These are phyloP conservation scores for Paraphaeosphaeria minitans DNA, from an alignment of 2,329 filamentous ascomycete species.

Conservation along the genomic window DNA sequence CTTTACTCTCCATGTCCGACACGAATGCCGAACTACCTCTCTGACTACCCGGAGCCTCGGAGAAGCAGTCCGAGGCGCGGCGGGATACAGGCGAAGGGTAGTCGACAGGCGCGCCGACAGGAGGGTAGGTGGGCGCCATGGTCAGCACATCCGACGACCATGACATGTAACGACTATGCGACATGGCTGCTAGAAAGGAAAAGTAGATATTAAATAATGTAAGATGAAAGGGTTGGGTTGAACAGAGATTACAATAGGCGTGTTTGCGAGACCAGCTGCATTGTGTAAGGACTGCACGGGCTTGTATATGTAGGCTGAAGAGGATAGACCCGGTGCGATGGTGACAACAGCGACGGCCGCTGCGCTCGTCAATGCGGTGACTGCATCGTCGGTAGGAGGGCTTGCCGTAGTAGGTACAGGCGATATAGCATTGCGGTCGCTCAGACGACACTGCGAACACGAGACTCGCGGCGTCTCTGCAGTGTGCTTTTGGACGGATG, in stretches of 20 bases:
- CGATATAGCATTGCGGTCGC: slow-evolving; percentile 32
- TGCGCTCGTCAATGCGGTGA: slow-evolving; percentile 30
- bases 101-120: slow-evolving; percentile 38
- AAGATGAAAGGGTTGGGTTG: slow-evolving; percentile 11
- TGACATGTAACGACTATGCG: slow-evolving; percentile 42
- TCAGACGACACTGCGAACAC: slow-evolving; percentile 26
- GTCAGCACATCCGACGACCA: slow-evolving; percentile 43
- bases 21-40: slow-evolving; percentile 44
- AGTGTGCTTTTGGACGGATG: slow-evolving; percentile 25
- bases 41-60: slow-evolving; percentile 36
- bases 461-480: slow-evolving; percentile 42
- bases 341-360: slow-evolving; percentile 15
- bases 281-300: slow-evolving; percentile 27
- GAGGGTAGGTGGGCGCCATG: slow-evolving; percentile 45
- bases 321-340: slow-evolving; percentile 11
- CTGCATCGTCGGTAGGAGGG: slow-evolving; percentile 28
- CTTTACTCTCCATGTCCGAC: slow-evolving; percentile 45
- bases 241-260: slow-evolving; percentile 37
- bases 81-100: slow-evolving; percentile 43
- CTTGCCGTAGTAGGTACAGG: slow-evolving; percentile 30
- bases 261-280: slow-evolving; percentile 28
- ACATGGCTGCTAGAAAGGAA: slow-evolving; percentile 25
- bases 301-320: slow-evolving; percentile 42
- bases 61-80: slow-evolving; percentile 39
- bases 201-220: slow-evolving; percentile 17